A percentile compares a stretch with the other conserved stretches of the same genome.
phyloP scores from a whole-genome alignment of 1,284 basidiomycete species.

The Leccinum fuscescens region DNA sequence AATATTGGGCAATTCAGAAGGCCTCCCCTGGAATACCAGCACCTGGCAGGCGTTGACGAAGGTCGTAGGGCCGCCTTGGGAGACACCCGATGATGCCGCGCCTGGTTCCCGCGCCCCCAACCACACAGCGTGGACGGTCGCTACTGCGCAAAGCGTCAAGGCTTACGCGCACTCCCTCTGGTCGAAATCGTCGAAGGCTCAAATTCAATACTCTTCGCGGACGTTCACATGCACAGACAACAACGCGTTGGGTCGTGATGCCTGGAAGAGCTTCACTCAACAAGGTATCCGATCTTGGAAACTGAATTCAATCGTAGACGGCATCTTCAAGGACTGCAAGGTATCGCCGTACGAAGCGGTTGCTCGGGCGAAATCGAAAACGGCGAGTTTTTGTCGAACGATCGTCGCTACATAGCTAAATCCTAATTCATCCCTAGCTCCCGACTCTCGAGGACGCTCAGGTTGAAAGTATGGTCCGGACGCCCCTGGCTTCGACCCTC shows the following conservation, averaged over 20 bases:
- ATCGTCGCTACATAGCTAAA: background rate
- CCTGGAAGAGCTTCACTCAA: background rate
- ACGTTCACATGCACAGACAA: background rate
- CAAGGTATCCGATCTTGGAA: background rate
- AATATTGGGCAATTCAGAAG: background rate
- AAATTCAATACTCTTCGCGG: background rate
- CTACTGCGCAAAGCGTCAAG: background rate
- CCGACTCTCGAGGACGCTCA: background rate
- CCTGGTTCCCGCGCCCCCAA: background rate
- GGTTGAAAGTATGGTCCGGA: background rate
- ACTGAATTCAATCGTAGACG: background rate
- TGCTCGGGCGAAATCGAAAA: background rate
- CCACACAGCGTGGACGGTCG: background rate
- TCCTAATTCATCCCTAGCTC: background rate
- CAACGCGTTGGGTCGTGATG: accelerated
- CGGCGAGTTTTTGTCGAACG: background rate
- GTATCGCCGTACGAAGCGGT: background rate
- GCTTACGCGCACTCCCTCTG: background rate
- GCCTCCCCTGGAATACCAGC: background rate
- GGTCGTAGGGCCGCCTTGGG: background rate
- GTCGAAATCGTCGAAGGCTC: background rate
- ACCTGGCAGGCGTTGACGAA: background rate
- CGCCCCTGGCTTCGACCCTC: background rate
- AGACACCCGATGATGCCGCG: background rate
- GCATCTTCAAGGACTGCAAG: background rate